These are phyloP conservation scores for Kernera saxatilis DNA, from an alignment of 345 rosid species.

Conservation along the genomic window DNA sequence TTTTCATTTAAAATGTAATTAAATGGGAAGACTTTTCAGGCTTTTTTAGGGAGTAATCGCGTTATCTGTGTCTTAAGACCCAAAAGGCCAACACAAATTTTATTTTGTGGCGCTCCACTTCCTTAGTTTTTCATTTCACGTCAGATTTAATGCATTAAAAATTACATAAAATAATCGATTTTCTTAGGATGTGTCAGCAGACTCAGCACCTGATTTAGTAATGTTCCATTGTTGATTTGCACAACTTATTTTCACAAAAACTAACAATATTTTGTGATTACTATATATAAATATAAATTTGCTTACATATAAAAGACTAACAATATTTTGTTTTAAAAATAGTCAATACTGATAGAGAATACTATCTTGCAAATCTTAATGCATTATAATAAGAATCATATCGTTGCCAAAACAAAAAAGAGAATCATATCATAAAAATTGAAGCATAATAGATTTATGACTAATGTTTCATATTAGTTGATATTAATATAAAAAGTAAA, in stretches of 20 bases:
- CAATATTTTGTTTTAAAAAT: background rate
- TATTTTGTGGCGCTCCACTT: conserved; percentile 31
- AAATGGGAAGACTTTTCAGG: background rate
- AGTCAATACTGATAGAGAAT: background rate
- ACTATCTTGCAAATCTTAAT: background rate
- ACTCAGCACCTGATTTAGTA: background rate
- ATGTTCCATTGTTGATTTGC: background rate
- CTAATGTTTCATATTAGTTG: background rate
- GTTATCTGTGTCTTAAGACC: background rate
- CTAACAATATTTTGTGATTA: background rate
- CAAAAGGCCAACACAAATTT: conserved; percentile 3
- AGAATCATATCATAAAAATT: background rate
- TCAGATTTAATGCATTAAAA: background rate
- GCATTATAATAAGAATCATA: background rate
- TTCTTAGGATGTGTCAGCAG: background rate
- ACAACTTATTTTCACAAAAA: background rate
- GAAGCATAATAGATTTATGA: background rate
- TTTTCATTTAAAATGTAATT: background rate
- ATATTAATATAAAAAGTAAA: background rate
- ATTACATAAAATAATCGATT: background rate
- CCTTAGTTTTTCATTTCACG: background rate
- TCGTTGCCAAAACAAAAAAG: too few relatives aligned
- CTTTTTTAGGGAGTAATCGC: background rate
- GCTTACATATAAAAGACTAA: background rate
- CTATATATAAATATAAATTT: background rate